Evolutionary conservation across 371 early-diverging fungal species (phyloP).

Genomic region (Blakeslea trispora): DNA sequence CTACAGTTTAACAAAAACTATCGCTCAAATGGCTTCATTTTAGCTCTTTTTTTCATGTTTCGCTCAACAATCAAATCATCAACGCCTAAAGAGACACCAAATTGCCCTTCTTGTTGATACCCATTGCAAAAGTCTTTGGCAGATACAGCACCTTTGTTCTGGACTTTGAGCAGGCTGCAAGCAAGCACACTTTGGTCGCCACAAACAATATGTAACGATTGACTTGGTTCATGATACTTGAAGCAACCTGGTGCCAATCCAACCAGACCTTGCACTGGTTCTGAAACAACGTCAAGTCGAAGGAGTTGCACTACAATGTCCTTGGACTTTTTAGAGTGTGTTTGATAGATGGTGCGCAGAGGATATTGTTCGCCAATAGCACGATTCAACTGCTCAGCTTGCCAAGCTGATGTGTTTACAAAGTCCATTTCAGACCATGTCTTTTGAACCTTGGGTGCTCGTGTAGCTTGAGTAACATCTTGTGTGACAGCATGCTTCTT

Average conservation of each 20-base stretch:
- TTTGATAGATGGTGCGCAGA: slow-evolving; percentile 8
- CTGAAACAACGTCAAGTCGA: slow-evolving; percentile 24
- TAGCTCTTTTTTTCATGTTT: slow-evolving; percentile 17
- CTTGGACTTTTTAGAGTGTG: slow-evolving; percentile 18
- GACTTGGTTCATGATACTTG: slow-evolving; percentile 35
- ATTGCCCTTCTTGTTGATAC: slow-evolving; percentile 43
- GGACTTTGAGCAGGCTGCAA: slow-evolving; percentile 51
- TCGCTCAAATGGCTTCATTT: slow-evolving; percentile 3
- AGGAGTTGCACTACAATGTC: slow-evolving; percentile 28
- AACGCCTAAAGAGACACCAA: slow-evolving; percentile 3
- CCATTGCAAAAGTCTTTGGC: slow-evolving; percentile 80
- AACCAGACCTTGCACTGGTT: slow-evolving; percentile 12
- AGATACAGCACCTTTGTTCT: slow-evolving; percentile 59
- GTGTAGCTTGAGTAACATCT: slow-evolving; percentile 62
- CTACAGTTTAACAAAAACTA: too few species aligned
- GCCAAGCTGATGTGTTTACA: slow-evolving; percentile 57
- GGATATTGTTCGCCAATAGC: slow-evolving; percentile 71
- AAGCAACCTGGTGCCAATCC: slow-evolving; percentile 52
- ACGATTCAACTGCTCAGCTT: slow-evolving; percentile 66
- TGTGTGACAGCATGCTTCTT: slow-evolving; percentile 63
- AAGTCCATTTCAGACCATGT: slow-evolving; percentile 65
- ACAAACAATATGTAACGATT: slow-evolving; percentile 45
- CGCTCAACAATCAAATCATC: slow-evolving; percentile 3
- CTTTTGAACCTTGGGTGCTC: slow-evolving; percentile 76
- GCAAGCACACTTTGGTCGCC: slow-evolving; percentile 49